phyloP scores from a whole-genome alignment of 441 rosid species.

The Erodium moschatum region DNA sequence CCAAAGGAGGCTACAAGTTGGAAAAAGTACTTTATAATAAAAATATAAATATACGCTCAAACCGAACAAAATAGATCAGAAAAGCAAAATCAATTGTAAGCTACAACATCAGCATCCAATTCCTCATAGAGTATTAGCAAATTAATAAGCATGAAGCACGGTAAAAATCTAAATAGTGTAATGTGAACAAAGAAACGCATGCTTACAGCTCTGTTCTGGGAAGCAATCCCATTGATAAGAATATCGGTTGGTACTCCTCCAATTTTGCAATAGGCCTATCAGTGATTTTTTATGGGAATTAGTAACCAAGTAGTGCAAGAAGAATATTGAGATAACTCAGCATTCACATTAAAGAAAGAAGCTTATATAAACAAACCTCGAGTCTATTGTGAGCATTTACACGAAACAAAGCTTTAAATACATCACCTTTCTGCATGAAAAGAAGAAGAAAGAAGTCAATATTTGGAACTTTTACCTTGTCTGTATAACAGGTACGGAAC shows the following conservation, averaged over 20 bases:
- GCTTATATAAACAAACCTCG: constrained; percentile 47
- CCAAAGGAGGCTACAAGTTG: too few species aligned
- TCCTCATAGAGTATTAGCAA: neutral
- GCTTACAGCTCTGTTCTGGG: constrained; percentile 93
- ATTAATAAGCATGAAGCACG: neutral
- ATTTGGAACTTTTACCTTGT: constrained; percentile 3
- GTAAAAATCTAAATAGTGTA: neutral
- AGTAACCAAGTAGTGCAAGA: neutral
- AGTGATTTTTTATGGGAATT: constrained; percentile 15
- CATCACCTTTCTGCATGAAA: constrained; percentile 60
- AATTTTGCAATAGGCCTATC: constrained; percentile 89
- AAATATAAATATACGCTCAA: neutral
- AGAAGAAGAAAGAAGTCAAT: constrained; percentile 4
- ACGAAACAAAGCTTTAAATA: constrained; percentile 50
- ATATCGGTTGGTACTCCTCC: constrained; percentile 72
- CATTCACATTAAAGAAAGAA: constrained; percentile 1
- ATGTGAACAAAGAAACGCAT: constrained; percentile 9
- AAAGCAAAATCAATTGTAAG: neutral
- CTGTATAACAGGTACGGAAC: neutral
- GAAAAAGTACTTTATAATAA: neutral
- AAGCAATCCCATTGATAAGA: constrained; percentile 56
- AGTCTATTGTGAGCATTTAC: constrained; percentile 79
- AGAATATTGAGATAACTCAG: neutral
- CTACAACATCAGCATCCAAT: neutral
- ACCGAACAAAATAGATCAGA: neutral